Conservation (phyloP, 225 moss, liverwort and hornwort species). For the Sphagnum tenellum region DNA sequence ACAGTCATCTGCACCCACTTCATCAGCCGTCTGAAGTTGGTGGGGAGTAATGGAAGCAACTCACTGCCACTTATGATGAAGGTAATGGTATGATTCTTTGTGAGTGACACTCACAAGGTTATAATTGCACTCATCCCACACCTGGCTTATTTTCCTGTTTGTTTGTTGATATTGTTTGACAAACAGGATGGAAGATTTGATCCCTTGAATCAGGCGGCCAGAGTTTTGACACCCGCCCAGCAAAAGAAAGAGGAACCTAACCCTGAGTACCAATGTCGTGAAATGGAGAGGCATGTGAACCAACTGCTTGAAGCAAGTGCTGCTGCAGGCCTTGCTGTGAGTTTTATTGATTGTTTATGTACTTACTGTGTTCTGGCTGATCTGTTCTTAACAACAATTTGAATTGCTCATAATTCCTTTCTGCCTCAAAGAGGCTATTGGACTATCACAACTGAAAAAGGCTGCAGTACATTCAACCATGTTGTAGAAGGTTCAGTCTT, state of each 20-base stretch:
- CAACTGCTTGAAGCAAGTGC: constrained; percentile 86
- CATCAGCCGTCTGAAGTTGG: too few species aligned
- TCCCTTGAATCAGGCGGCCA: constrained; percentile 56
- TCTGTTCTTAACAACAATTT: neutral
- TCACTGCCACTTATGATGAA: too few species aligned
- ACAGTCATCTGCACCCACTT: too few species aligned
- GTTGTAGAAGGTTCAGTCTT: too few species aligned
- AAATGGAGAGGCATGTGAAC: constrained; percentile 67
- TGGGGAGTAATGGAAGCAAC: too few species aligned
- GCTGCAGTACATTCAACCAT: too few species aligned
- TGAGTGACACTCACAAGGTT: too few species aligned
- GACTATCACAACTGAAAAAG: too few species aligned
- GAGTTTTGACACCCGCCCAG: constrained; percentile 14
- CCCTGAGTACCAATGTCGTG: constrained; percentile 52
- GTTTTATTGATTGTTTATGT: constrained; percentile 4
- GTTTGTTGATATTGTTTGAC: constrained; percentile 3
- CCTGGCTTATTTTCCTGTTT: too few species aligned
- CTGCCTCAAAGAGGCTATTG: neutral
- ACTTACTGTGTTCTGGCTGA: neutral
- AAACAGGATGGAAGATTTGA: constrained; percentile 69
- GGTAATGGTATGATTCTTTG: too few species aligned
- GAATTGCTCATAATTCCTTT: neutral
- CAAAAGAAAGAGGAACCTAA: constrained; percentile 55
- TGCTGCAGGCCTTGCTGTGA: constrained; percentile 54
- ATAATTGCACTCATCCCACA: too few species aligned